Conservation (phyloP, 768 basidiomycete genomes). For the Polyporus arcularius region DNA sequence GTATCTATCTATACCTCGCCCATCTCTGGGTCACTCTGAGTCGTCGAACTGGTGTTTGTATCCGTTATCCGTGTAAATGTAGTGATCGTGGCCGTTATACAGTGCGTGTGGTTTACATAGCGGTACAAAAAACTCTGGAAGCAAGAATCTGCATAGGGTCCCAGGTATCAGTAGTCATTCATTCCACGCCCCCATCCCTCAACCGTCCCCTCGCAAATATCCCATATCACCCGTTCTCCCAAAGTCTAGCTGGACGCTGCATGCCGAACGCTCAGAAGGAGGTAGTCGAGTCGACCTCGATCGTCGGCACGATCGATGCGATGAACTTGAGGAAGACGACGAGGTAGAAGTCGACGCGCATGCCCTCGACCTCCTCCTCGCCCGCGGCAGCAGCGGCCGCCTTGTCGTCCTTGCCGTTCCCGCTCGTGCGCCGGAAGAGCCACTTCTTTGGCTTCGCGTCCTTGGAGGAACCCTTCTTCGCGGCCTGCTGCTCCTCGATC, state of each 20-base stretch:
- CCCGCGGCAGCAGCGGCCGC: conserved; percentile 34
- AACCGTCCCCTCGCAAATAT: background rate
- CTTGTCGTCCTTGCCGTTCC: conserved; percentile 55
- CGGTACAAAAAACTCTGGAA: conserved; percentile 21
- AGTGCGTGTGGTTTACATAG: conserved; percentile 20
- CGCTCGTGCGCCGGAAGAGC: conserved; percentile 72
- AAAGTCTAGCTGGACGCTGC: background rate
- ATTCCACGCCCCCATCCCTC: background rate
- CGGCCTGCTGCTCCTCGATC: conserved; percentile 77
- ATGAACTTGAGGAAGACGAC: conserved; percentile 99
- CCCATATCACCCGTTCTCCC: background rate
- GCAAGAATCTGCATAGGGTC: conserved; percentile 21
- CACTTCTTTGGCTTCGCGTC: conserved; percentile 77
- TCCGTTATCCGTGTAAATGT: background rate
- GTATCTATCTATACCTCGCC: background rate
- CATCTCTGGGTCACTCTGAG: background rate
- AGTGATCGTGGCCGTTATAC: conserved; percentile 12
- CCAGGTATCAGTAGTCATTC: conserved; percentile 18
- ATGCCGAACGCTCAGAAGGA: conserved; percentile 29
- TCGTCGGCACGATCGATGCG: conserved; percentile 96
- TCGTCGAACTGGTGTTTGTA: background rate
- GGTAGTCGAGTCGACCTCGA: conserved; percentile 94
- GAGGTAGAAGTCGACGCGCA: conserved; percentile 97
- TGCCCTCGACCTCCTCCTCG: conserved; percentile 80
- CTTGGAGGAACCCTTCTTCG: conserved; percentile 47